phyloP scores from a whole-genome alignment of 2,329 filamentous ascomycete genomes.

The Chrysoporthe deuterocubensis region DNA sequence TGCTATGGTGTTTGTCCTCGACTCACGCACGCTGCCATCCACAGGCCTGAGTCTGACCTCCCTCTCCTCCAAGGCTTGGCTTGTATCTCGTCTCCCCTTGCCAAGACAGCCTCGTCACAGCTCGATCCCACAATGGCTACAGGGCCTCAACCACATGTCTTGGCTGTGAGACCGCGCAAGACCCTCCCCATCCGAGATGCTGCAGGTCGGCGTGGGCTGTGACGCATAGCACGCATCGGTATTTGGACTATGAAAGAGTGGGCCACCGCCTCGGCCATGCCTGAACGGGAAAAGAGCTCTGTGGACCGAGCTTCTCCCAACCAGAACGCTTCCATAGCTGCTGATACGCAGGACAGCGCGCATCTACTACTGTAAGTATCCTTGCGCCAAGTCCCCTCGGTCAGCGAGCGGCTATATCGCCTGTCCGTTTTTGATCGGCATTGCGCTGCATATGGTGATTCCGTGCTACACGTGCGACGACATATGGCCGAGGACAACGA shows the following conservation, averaged over 20 bases:
- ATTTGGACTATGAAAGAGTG: neutral
- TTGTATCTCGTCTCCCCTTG: conserved; percentile 1
- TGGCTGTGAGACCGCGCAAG: conserved; percentile 10
- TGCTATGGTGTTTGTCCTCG: neutral
- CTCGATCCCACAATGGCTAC: neutral
- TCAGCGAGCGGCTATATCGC: conserved; percentile 17
- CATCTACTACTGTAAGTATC: neutral
- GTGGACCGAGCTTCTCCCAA: conserved; percentile 23
- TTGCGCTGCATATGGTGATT: neutral
- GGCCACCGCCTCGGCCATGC: conserved; percentile 7
- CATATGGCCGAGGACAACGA: conserved; percentile 7
- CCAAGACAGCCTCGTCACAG: conserved; percentile 15
- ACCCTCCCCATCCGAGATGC: neutral
- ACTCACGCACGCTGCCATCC: neutral
- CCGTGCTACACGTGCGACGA: neutral
- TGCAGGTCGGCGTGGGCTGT: neutral
- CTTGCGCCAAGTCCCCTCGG: neutral
- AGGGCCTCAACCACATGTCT: conserved; percentile 6
- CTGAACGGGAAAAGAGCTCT: conserved; percentile 26
- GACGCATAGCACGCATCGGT: neutral
- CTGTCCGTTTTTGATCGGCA: neutral
- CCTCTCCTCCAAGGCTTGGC: neutral
- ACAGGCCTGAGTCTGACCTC: neutral
- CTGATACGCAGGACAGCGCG: conserved; percentile 10
- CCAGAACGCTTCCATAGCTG: conserved; percentile 19